Evolutionary conservation across 2,329 filamentous ascomycete genomes (phyloP).

Genomic region (Aspergillus amoenus): DNA sequence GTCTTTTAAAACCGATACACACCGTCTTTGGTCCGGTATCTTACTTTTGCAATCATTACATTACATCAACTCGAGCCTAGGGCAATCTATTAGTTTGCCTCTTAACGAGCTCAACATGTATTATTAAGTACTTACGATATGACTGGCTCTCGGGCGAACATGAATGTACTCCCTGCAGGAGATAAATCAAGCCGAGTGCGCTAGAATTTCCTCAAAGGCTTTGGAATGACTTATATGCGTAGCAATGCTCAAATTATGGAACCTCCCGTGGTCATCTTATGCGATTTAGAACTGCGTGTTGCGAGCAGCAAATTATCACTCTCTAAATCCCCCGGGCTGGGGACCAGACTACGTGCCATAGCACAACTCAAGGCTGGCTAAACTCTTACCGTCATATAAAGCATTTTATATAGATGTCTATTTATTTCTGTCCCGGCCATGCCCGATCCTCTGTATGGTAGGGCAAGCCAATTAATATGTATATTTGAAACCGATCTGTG

Average conservation of each 20-base stretch:
- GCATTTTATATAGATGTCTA: background rate
- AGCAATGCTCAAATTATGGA: no score
- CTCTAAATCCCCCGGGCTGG: no score
- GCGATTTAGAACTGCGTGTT: no score
- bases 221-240: no score
- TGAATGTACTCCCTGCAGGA: background rate
- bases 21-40: background rate
- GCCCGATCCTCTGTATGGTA: background rate
- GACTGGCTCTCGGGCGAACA: background rate
- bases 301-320: no score
- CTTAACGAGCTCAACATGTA: background rate
- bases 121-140: background rate
- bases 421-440: background rate
- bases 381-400: background rate
- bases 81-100: background rate
- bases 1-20: background rate
- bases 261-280: no score
- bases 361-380: background rate
- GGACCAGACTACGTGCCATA: background rate
- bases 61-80: background rate
- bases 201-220: background rate
- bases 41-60: background rate
- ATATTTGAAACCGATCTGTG: constrained; percentile 8
- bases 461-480: background rate
- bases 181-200: background rate